These are phyloP conservation scores for Wickerhamomyces ciferrii DNA, from an alignment of 805 yeast species.

Conservation along the genomic window DNA sequence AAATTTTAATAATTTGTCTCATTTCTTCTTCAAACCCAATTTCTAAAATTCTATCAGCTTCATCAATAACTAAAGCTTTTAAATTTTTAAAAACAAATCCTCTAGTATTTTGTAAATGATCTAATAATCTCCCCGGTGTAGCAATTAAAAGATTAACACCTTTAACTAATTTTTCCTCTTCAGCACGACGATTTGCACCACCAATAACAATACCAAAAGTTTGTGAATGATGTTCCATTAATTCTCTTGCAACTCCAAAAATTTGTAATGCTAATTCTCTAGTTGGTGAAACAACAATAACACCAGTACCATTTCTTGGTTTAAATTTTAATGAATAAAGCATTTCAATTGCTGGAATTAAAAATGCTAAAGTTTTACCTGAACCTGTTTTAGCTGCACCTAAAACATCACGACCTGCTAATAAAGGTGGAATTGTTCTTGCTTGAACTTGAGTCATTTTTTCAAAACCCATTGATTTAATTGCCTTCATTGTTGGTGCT, in stretches of 20 bases:
- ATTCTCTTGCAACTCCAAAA: constrained; percentile 94
- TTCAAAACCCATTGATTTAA: constrained; percentile 83
- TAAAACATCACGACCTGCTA: constrained; percentile 94
- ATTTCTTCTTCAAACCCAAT: constrained; percentile 99
- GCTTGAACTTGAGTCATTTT: constrained; percentile 94
- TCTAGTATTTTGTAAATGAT: constrained; percentile 91
- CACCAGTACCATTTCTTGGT: constrained; percentile 98
- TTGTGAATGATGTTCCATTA: constrained; percentile 79
- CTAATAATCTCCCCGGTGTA: constrained; percentile 95
- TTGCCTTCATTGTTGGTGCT: constrained; percentile 75
- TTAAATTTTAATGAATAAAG: constrained; percentile 87
- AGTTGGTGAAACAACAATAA: constrained; percentile 92
- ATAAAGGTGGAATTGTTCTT: constrained; percentile 90
- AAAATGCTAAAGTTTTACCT: constrained; percentile 94
- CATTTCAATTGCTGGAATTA: constrained; percentile 93
- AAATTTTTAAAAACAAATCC: constrained; percentile 93
- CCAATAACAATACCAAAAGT: constrained; percentile 97
- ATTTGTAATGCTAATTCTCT: constrained; percentile 97
- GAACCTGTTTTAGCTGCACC: constrained; percentile 99
- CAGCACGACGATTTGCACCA: constrained; percentile 96
- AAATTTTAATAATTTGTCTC: constrained; percentile 90
- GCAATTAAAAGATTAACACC: constrained; percentile 95
- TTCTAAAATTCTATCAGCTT: constrained; percentile 96
- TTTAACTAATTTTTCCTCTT: constrained; percentile 88
- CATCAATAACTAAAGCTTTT: constrained; percentile 92